phyloP scores from a whole-genome alignment of 2,329 filamentous ascomycete species.

The Exophiala lecanii-corni region DNA sequence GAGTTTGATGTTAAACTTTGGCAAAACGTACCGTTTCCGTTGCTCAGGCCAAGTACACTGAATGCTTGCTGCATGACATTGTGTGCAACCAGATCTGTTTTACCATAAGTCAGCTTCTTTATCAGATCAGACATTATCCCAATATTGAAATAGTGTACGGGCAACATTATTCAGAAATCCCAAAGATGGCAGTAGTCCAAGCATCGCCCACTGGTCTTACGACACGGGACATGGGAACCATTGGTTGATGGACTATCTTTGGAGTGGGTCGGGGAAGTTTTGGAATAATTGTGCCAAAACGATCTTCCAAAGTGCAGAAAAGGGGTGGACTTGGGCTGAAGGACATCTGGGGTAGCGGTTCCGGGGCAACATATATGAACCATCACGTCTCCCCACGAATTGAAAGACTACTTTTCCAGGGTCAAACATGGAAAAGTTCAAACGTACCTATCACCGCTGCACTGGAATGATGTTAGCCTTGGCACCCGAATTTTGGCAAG shows the following conservation, averaged over 20 bases:
- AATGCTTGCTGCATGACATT: slow-evolving; percentile 22
- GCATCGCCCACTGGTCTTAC: too few relatives aligned
- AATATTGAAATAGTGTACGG: too few relatives aligned
- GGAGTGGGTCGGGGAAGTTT: slow-evolving; percentile 2
- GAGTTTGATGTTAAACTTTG: too few relatives aligned
- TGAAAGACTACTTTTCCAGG: background rate
- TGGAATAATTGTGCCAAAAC: slow-evolving; percentile 10
- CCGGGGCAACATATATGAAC: slow-evolving; percentile 17
- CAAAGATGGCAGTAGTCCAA: too few relatives aligned
- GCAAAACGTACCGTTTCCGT: slow-evolving; percentile 21
- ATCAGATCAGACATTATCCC: too few relatives aligned
- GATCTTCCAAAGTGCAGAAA: slow-evolving; percentile 8
- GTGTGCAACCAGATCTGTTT: slow-evolving; percentile 21
- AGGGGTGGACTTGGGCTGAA: too few relatives aligned
- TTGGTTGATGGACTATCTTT: too few relatives aligned
- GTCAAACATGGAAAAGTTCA: slow-evolving; percentile 1
- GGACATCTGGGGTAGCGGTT: slow-evolving; percentile 7
- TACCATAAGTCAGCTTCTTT: slow-evolving; percentile 9
- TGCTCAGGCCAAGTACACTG: slow-evolving; percentile 25
- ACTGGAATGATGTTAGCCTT: slow-evolving; percentile 28
- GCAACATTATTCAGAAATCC: too few relatives aligned
- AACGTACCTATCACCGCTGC: slow-evolving; percentile 37
- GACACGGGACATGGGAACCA: too few relatives aligned
- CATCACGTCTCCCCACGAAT: background rate
- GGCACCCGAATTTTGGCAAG: background rate